Evolutionary conservation across 192 early-diverging fungal genomes (phyloP).

Genomic region (Pilobolus umbonatus): DNA sequence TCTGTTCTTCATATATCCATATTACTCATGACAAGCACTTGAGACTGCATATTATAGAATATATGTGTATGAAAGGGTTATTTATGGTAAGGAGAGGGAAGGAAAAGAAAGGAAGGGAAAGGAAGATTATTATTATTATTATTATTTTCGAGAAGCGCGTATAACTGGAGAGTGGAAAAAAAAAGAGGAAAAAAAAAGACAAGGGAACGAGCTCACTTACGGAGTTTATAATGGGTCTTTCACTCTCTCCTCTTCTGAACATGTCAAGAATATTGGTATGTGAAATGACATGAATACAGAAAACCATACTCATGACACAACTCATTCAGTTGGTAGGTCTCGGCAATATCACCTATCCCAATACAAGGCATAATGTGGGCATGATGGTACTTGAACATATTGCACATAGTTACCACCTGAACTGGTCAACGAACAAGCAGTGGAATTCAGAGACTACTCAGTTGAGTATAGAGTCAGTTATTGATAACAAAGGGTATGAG

Average conservation of each 20-base stretch:
- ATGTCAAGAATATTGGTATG: slow-evolving; percentile 9
- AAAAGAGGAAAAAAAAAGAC: background rate
- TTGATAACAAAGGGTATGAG: slow-evolving; percentile 27
- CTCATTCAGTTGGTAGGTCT: slow-evolving; percentile 58
- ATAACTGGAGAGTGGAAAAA: slow-evolving; percentile 7
- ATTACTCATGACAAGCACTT: slow-evolving; percentile 86
- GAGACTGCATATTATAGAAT: slow-evolving; percentile 66
- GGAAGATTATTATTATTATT: background rate
- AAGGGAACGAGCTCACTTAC: too few species aligned
- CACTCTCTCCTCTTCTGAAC: background rate
- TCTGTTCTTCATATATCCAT: too few species aligned
- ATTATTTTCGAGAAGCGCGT: slow-evolving; percentile 6
- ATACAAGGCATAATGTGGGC: slow-evolving; percentile 71
- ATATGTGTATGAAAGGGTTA: background rate
- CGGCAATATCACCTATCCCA: slow-evolving; percentile 61
- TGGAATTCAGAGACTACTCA: slow-evolving; percentile 22
- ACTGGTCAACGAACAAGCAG: slow-evolving; percentile 34
- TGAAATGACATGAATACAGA: too few species aligned
- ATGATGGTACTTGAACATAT: slow-evolving; percentile 61
- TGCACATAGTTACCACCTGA: slow-evolving; percentile 38
- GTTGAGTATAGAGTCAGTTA: background rate
- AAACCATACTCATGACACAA: too few species aligned
- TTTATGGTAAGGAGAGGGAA: slow-evolving; percentile 1
- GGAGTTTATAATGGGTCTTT: too few species aligned
- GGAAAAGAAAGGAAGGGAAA: background rate